phyloP scores from a whole-genome alignment of 1,139 yeast species.

The Saccharomyces pastorianus region DNA sequence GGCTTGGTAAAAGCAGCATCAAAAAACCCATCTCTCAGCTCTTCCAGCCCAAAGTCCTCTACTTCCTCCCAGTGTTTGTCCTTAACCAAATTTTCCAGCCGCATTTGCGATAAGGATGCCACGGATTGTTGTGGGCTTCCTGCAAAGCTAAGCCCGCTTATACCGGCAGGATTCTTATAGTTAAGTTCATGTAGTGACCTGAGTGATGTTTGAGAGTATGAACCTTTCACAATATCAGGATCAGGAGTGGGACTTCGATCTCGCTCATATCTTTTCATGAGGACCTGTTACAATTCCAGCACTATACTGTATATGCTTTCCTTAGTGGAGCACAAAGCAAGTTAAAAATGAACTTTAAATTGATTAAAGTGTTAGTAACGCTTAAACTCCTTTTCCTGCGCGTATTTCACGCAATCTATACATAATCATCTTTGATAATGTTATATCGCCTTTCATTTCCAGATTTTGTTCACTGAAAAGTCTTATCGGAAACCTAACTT shows the following conservation, averaged over 20 bases:
- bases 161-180: slow-evolving; percentile 2
- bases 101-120: slow-evolving; percentile 31
- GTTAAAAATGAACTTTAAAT: not conserved
- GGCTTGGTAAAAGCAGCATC: slow-evolving; percentile 39
- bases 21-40: slow-evolving; percentile 41
- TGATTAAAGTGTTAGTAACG: not conserved
- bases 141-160: not conserved
- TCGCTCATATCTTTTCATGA: not conserved
- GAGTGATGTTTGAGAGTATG: slow-evolving; percentile 23
- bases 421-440: not conserved
- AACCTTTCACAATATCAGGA: slow-evolving; percentile 19
- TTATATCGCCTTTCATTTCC: not conserved
- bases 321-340: not conserved
- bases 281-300: not conserved
- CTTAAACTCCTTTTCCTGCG: not conserved
- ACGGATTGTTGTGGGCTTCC: slow-evolving; percentile 19
- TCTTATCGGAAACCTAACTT: not conserved
- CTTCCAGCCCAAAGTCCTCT: slow-evolving; percentile 36
- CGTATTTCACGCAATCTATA: not conserved
- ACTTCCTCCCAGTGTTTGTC: slow-evolving; percentile 25
- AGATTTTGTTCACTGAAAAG: not conserved
- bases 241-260: not conserved
- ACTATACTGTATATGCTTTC: not conserved
- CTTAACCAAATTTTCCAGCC: slow-evolving; percentile 26
- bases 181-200: slow-evolving; percentile 15